Base-by-base conservation (phyloP, 306 rosid species). In the Luffa aegyptiaca region DNA sequence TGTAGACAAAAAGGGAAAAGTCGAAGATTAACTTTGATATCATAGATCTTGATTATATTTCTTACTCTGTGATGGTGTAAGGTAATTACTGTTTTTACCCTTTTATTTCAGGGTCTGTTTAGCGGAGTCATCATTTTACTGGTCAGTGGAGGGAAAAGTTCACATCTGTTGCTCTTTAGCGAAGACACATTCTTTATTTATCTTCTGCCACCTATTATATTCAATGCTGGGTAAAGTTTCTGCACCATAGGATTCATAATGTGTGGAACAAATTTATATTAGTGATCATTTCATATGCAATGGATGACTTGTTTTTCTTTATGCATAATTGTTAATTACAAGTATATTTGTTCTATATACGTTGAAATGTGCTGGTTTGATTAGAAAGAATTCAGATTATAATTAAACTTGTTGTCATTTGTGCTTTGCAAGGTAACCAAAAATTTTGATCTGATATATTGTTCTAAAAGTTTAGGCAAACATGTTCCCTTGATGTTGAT, bases 101-200 rank as follows among this genome's bases (percentile, higher is more conserved):
- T 48, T 84, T 84, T 76, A 16, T 87, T 48, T 85, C 86, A 96
- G 99, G 99, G 99, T 81, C 51, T 93, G 64, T 83, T 88, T 83
- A 89, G 96, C 5, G 98, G 99, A 35, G 84, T 90, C 42, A 81
- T 93, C 5, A 96, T 96, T 85, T 85, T 96, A 87, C 89, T 87
- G 83, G 1, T 88, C 16, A 96, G 98, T 42, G 78, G 96, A 1
- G 97, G 99, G 57, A 96, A 83, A 85, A 96, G 88, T 83, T 96
- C 99, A 8, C 99, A 85, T 88, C 88, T 96, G 78, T 88, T 96
- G 37, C 97, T 96, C 61, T 96, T 96, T 79, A 93, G 96, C 55
- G 99, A 96, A 88, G 99, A 91, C 81, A 90, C 89, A 70, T 96
- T 96, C 91, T 93, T 96, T 66, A 93, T 96, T 83, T 96, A 96